Base-by-base conservation (phyloP, 331 rosid species). In the Ulmus americana region DNA sequence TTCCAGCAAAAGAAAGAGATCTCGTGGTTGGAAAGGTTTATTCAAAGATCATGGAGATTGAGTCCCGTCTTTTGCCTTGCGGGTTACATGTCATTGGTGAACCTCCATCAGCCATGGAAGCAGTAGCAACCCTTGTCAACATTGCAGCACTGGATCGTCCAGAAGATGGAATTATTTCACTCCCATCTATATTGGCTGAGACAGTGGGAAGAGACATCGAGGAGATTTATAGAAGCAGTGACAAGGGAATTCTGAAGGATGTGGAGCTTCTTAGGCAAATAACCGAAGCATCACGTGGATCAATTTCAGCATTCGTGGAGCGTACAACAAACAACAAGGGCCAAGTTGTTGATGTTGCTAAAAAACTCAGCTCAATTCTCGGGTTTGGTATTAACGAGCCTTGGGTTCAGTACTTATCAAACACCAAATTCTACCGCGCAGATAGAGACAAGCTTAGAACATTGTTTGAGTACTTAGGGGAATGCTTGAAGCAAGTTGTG, bases 41-140 rank as follows among this genome's bases (percentile, higher is more conserved):
- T 76, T 73, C 86, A 55, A 94, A 94, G 84, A 94, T 90, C 82
- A 94, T 94, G 95, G 98, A 94, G 88, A 94, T 94, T 9, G 98
- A 94, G 76, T 94, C 97, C 63, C 98, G 95, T 5, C 77, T 89
- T 16, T 70, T 94, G 61, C 95, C 98, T 72, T 94, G 98, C 54
- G 98, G 98, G 65, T 95, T 94, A 38, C 98, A 94, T 70, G 74
- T 94, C 72, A 90, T 94, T 53, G 98, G 98, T 18, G 97, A 94
- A 80, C 98, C 98, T 59, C 98, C 98, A 10, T 77, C 98, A 5
- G 98, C 98, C 69, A 65, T 94, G 85, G 97, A 94, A 86, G 98
- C 98, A 50, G 88, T 94, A 61, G 97, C 98, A 10, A 94, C 98
- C 14, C 83, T 94, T 67, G 98, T 94, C 61, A 94, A 94, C 81